A percentile compares a stretch with the other conserved stretches of the same genome.
phyloP scores from a whole-genome alignment of 2,329 filamentous ascomycete genomes.

The Monascus ruber region DNA sequence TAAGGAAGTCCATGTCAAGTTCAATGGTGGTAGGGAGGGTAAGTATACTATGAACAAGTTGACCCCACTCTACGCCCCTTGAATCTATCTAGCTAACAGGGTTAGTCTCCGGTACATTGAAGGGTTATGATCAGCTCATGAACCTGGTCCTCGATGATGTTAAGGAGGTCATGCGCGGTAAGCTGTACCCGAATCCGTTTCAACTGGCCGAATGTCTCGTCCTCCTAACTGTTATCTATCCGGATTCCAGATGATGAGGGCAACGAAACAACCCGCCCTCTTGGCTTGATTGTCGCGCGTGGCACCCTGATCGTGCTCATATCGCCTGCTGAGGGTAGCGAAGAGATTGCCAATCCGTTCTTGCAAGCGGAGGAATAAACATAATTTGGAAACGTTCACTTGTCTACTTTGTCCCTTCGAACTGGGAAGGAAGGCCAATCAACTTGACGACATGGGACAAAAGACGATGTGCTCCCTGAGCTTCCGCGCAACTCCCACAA shows the following conservation, averaged over 20 bases:
- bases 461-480: too few relatives aligned
- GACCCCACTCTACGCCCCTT: background rate
- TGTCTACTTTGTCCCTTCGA: conserved; percentile 3
- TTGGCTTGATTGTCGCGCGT: conserved; percentile 79
- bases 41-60: conserved; percentile 13
- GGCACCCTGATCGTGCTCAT: conserved; percentile 89
- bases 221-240: background rate
- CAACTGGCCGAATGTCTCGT: background rate
- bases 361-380: conserved; percentile 56
- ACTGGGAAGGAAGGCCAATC: background rate
- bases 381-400: background rate
- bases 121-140: conserved; percentile 96
- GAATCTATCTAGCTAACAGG: conserved; percentile 1
- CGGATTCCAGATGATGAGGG: conserved; percentile 68
- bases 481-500: too few relatives aligned
- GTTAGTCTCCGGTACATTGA: conserved; percentile 73
- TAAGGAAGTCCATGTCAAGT: conserved; percentile 90
- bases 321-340: conserved; percentile 85
- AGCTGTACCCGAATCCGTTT: conserved; percentile 9
- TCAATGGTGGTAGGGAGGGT: conserved; percentile 91
- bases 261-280: conserved; percentile 67
- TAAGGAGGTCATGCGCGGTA: conserved; percentile 79
- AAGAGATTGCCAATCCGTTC: conserved; percentile 93
- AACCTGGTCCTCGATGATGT: conserved; percentile 94
- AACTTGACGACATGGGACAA: too few relatives aligned